Conservation (phyloP, 73 alveolate species). For the Tetrahymena malaccensis region DNA sequence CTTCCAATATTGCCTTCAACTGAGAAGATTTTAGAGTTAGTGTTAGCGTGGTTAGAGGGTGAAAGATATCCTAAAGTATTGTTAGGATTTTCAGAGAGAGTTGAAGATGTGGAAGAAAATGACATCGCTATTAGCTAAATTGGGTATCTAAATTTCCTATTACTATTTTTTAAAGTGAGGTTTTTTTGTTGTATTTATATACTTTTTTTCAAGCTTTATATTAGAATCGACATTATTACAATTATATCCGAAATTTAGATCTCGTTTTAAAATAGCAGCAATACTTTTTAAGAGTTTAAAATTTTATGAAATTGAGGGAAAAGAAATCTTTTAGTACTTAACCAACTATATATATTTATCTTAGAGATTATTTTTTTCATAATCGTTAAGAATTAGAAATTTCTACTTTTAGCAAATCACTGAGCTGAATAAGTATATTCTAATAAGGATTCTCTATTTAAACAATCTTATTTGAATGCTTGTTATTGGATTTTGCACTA, state of each 20-base stretch:
- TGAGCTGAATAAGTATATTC: no score
- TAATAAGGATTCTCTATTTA: no score
- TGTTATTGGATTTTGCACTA: no score
- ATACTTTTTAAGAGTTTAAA: background rate
- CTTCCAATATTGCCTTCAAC: slow-evolving; percentile 39
- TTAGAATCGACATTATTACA: background rate
- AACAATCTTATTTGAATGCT: no score
- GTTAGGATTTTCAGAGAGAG: background rate
- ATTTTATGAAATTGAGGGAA: background rate
- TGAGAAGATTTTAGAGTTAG: background rate
- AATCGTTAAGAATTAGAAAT: background rate
- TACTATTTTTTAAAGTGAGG: background rate
- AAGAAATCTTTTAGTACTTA: background rate
- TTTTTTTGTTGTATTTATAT: background rate
- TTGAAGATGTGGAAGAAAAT: background rate
- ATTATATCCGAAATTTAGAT: background rate
- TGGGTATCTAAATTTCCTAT: background rate
- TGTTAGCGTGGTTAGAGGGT: background rate
- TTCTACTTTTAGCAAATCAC: background rate
- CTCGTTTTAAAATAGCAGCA: background rate
- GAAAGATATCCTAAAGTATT: background rate
- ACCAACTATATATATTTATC: background rate
- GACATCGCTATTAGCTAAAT: background rate
- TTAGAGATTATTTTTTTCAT: background rate
- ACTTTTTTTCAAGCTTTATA: background rate